Conservation (phyloP, 1,139 yeast species). For the Diutina siamensis region DNA sequence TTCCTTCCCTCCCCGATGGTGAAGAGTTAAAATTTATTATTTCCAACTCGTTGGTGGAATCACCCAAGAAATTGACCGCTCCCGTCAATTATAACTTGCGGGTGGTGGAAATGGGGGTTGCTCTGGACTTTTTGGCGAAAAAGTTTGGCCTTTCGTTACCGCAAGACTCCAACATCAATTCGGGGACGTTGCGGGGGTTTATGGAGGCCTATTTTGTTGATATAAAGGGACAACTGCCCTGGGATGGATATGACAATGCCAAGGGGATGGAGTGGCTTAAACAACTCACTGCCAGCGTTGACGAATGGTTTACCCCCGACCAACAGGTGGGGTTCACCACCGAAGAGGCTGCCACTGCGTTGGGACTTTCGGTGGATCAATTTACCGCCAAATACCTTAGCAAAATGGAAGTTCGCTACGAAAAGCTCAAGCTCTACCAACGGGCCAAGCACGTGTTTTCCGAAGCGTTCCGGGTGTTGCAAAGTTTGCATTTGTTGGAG, state of each 20-base stretch:
- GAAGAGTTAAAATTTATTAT: constrained; percentile 42
- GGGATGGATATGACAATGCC: constrained; percentile 39
- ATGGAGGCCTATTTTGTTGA: constrained; percentile 39
- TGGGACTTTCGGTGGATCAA: constrained; percentile 32
- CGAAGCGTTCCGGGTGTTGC: constrained; percentile 52
- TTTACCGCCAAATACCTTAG: constrained; percentile 36
- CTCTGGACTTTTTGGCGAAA: constrained; percentile 46
- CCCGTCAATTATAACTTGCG: constrained; percentile 60
- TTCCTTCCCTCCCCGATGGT: constrained; percentile 31
- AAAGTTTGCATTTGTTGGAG: constrained; percentile 31
- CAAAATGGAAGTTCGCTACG: constrained; percentile 46
- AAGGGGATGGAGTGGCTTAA: constrained; percentile 30
- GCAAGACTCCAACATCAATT: constrained; percentile 43
- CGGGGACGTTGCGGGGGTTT: constrained; percentile 59
- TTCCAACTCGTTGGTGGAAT: constrained; percentile 50
- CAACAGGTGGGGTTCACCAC: constrained; percentile 38
- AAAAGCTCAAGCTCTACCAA: constrained; percentile 41
- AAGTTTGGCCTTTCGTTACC: constrained; percentile 31
- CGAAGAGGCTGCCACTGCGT: constrained; percentile 34
- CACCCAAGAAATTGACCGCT: constrained; percentile 61
- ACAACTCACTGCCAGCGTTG: constrained; percentile 31
- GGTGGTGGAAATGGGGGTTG: constrained; percentile 58
- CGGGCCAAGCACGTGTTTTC: constrained; percentile 53
- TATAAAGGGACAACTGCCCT: constrained; percentile 20
- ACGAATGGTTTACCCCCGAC: constrained; percentile 18